A percentile compares a stretch with the other conserved stretches of the same genome.
Evolutionary conservation across 441 rosid genomes (phyloP).

Genomic region (Biscutella laevigata): DNA sequence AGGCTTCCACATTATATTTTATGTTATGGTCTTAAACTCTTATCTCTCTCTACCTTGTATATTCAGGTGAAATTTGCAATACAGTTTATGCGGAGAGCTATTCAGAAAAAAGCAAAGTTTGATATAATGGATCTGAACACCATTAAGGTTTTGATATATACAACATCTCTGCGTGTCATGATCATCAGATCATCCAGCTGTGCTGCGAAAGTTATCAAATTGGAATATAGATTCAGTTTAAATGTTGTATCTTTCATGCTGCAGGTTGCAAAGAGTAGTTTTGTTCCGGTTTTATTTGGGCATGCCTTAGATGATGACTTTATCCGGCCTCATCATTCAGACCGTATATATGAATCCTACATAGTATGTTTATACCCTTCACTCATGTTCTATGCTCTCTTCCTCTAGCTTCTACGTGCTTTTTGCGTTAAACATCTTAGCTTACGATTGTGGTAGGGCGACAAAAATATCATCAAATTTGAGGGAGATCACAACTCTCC

Average conservation of each 20-base stretch:
- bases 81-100: slow-evolving; percentile 74
- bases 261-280: slow-evolving; percentile 83
- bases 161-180: background rate
- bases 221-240: background rate
- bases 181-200: background rate
- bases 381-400: too few relatives aligned
- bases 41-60: slow-evolving; percentile 18
- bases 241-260: slow-evolving; percentile 14
- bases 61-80: slow-evolving; percentile 90
- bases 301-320: slow-evolving; percentile 93
- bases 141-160: slow-evolving; percentile 50
- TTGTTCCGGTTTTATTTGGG: slow-evolving; percentile 94
- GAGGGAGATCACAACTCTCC: slow-evolving; percentile 99
- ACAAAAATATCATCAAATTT: slow-evolving; percentile 94
- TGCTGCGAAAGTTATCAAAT: background rate
- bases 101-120: slow-evolving; percentile 87
- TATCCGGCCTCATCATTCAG: slow-evolving; percentile 89
- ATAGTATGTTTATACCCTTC: too few relatives aligned
- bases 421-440: slow-evolving; percentile 15
- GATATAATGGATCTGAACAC: slow-evolving; percentile 78
- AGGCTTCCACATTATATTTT: background rate
- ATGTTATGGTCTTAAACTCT: slow-evolving; percentile 11
- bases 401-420: slow-evolving; percentile 1
- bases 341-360: slow-evolving; percentile 75
- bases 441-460: slow-evolving; percentile 56